Percentiles rank a stretch among this genome's conserved stretches.
Conservation (phyloP, 192 early-diverging fungal species). For the Coemansia interrupta region DNA sequence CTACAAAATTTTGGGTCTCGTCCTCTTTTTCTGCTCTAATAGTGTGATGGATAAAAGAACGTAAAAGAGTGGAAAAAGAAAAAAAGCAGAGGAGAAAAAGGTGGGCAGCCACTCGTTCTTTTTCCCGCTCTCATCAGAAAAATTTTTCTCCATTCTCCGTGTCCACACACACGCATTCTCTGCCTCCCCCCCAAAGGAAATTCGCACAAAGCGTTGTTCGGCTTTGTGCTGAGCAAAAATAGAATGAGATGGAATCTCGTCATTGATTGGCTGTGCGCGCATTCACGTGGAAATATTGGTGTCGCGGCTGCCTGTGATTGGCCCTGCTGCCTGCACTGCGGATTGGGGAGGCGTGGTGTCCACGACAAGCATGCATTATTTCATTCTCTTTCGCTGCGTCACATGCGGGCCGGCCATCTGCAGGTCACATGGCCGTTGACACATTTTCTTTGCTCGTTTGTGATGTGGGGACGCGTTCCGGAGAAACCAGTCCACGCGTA, state of each 20-base stretch:
- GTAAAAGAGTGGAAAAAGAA: slow-evolving; percentile 25
- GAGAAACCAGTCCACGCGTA: too few species aligned
- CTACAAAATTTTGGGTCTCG: slow-evolving; percentile 5
- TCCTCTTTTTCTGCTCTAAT: slow-evolving; percentile 14
- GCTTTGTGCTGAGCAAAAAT: slow-evolving; percentile 7
- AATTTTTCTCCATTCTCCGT: slow-evolving; percentile 13
- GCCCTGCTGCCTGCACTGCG: slow-evolving; percentile 2
- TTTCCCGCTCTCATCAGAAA: slow-evolving; percentile 11
- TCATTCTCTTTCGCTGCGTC: background rate
- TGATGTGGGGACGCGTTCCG: background rate
- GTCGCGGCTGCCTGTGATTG: slow-evolving; percentile 36
- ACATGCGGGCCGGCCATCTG: slow-evolving; percentile 2
- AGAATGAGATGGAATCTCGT: slow-evolving; percentile 5
- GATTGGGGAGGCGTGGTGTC: background rate
- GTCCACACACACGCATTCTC: background rate
- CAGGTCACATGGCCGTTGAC: slow-evolving; percentile 7
- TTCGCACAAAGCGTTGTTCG: background rate
- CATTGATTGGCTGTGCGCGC: slow-evolving; percentile 25
- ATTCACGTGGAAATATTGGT: slow-evolving; percentile 31
- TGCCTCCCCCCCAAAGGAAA: slow-evolving; percentile 4
- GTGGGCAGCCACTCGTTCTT: slow-evolving; percentile 21
- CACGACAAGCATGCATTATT: slow-evolving; percentile 2
- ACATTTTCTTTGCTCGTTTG: background rate
- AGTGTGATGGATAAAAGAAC: slow-evolving; percentile 12
- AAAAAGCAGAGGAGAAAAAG: slow-evolving; percentile 48